Evolutionary conservation across 495 filamentous ascomycete species (phyloP), one percentile per base, ranked within the genome.

Genomic region (Aspergillus homomorphus): DNA sequence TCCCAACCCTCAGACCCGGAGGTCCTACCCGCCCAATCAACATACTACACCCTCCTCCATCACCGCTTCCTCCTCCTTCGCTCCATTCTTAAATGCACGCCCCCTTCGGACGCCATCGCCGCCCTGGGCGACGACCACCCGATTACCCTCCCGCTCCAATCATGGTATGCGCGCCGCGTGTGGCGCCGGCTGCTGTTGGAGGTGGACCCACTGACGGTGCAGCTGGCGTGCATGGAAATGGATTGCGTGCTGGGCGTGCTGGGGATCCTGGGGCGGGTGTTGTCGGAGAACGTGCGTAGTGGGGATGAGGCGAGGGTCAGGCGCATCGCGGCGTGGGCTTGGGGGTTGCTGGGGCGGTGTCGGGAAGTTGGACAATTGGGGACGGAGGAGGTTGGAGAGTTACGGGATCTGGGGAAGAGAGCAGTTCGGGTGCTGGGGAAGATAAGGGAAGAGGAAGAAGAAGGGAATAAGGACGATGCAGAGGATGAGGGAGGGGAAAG

Each of bases 181-280:
- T 80, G 76, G 80, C 62, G 76, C 55, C 65, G 83, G 62, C 77
- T 81, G 23, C 45, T 85, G 55, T 56, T 82, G 61, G 51, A 75
- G 70, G 71, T 83, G 6, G 82, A 86, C 50, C 90, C 90, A 8
- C 70, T 80, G 16, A 87, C 87, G 12, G 82, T 77, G 0, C 89
- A 91, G 64, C 64, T 93, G 18, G 86, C 85, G 0, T 79, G 80
- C 19, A 87, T 93, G 84, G 80, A 88, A 62, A 82, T 82, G 56
- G 75, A 75, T 3, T 78, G 74, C 56, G 81, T 87, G 3, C 64
- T 91, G 18, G 74, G 77, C 19, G 72, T 90, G 7, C 56, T 78
- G 56, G 62, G 62, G 24, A 66, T 76, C 2, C 58, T 80, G 50
- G 73, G 69, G n/a, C 59, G 71, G 7, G 59, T 78, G 21, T 64